Conservation (phyloP, 768 basidiomycete species). For the Russula abietina region DNA sequence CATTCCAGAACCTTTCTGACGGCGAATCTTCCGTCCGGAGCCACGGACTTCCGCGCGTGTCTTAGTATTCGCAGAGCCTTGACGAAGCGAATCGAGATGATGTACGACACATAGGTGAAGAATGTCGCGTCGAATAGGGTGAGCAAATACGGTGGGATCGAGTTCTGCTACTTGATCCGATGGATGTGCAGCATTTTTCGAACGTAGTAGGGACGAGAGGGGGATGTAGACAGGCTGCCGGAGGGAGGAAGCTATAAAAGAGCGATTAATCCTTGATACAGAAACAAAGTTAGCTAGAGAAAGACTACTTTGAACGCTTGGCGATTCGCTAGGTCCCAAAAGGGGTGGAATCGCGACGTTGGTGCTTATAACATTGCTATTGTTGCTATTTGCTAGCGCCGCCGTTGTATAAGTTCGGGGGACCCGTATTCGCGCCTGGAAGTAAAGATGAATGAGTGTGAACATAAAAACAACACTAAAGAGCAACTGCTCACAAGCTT, state of each 20-base stretch:
- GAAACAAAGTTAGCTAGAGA: neutral
- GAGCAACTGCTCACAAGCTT: neutral
- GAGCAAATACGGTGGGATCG: constrained; percentile 77
- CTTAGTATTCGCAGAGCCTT: constrained; percentile 89
- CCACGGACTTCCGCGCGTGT: constrained; percentile 86
- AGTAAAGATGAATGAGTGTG: neutral
- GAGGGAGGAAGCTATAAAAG: constrained; percentile 35
- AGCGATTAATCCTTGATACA: neutral
- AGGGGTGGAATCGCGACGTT: neutral
- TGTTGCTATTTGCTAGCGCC: constrained; percentile 2
- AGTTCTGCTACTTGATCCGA: constrained; percentile 52
- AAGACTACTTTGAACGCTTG: neutral
- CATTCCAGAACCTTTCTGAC: constrained; percentile 85
- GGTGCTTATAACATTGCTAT: neutral
- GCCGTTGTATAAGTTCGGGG: constrained; percentile 25
- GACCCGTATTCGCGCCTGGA: constrained; percentile 1
- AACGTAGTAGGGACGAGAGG: constrained; percentile 54
- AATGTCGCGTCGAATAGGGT: constrained; percentile 87
- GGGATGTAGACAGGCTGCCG: constrained; percentile 50
- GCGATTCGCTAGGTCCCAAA: neutral
- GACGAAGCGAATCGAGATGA: constrained; percentile 81
- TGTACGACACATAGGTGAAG: constrained; percentile 89
- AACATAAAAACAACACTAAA: neutral
- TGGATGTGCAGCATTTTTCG: constrained; percentile 35
- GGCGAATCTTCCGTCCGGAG: constrained; percentile 82